Evolutionary conservation across 805 yeast species (phyloP).

Genomic region (Candida ipomoeae): DNA sequence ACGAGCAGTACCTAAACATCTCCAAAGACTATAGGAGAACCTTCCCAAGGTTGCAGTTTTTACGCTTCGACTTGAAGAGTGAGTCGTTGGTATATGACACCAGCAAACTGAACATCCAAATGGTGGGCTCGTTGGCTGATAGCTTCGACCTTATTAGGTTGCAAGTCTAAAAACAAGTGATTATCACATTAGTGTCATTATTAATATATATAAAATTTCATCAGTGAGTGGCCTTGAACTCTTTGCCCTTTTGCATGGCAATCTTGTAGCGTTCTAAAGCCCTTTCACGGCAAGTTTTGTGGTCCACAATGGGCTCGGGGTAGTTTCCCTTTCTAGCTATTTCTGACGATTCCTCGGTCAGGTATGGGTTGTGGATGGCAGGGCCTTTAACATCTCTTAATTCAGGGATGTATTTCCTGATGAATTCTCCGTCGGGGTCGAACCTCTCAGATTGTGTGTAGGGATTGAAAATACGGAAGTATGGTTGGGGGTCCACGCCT

Average conservation of each 20-base stretch:
- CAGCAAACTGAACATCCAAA: neutral
- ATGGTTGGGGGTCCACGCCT: conserved; percentile 55
- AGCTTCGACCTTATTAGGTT: conserved; percentile 6
- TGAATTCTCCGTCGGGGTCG: conserved; percentile 45
- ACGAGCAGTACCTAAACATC: conserved; percentile 8
- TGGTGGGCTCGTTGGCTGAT: conserved; percentile 4
- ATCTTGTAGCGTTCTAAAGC: conserved; percentile 41
- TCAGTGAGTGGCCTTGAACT: conserved; percentile 3
- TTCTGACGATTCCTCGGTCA: conserved; percentile 21
- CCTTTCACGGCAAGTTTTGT: conserved; percentile 36
- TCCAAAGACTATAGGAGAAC: conserved; percentile 2
- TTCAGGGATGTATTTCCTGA: conserved; percentile 50
- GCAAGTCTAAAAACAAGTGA: neutral
- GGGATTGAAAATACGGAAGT: conserved; percentile 53
- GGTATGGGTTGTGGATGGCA: conserved; percentile 34
- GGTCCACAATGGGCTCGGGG: conserved; percentile 44
- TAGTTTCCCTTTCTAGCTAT: conserved; percentile 30
- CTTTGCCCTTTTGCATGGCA: conserved; percentile 23
- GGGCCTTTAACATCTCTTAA: conserved; percentile 27
- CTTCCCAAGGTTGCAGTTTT: conserved; percentile 1
- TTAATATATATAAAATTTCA: neutral
- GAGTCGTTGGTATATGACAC: conserved; percentile 13
- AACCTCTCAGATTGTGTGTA: conserved; percentile 46
- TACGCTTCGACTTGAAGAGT: conserved; percentile 12
- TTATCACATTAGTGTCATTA: neutral